A percentile compares a stretch with the other conserved stretches of the same genome.
Evolutionary conservation across 2,329 filamentous ascomycete species (phyloP).

Genomic region (Cyclaneusma minus): DNA sequence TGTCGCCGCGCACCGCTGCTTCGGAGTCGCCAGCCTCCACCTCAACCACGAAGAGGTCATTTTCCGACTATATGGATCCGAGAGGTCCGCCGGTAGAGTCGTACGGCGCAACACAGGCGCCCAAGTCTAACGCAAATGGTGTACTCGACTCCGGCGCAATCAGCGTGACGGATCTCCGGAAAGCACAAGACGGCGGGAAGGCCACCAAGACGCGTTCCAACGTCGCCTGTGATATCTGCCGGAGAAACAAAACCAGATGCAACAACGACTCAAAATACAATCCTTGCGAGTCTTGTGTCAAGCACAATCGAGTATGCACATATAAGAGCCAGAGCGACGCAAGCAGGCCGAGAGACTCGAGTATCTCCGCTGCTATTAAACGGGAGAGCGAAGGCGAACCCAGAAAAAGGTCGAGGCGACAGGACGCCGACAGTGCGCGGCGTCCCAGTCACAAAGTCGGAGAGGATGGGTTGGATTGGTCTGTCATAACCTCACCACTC

Average conservation of each 20-base stretch:
- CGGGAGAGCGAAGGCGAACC: conserved; percentile 33
- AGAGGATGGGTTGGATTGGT: conserved; percentile 46
- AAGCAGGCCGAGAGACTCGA: no score
- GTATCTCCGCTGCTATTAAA: conserved; percentile 17
- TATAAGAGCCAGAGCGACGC: conserved; percentile 33
- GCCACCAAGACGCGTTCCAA: conserved; percentile 64
- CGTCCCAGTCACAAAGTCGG: conserved; percentile 24
- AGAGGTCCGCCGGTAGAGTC: no score
- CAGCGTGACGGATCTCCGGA: no score
- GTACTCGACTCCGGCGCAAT: no score
- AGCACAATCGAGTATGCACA: conserved; percentile 54
- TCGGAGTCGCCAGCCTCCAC: no score
- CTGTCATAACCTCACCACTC: conserved; percentile 44
- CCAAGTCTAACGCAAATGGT: no score
- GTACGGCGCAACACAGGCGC: no score
- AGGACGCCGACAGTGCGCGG: conserved; percentile 17
- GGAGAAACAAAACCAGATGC: conserved; percentile 76
- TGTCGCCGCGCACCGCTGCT: no score
- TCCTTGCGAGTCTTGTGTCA: conserved; percentile 63
- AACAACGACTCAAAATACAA: conserved; percentile 48
- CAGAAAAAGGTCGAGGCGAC: conserved; percentile 20
- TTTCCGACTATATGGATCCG: no score
- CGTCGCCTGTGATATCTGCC: conserved; percentile 63
- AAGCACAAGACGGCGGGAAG: no score
- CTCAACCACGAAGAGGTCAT: no score